phyloP scores from a whole-genome alignment of 176 grass and related monocot genomes.

The Aegilops sharonensis region DNA sequence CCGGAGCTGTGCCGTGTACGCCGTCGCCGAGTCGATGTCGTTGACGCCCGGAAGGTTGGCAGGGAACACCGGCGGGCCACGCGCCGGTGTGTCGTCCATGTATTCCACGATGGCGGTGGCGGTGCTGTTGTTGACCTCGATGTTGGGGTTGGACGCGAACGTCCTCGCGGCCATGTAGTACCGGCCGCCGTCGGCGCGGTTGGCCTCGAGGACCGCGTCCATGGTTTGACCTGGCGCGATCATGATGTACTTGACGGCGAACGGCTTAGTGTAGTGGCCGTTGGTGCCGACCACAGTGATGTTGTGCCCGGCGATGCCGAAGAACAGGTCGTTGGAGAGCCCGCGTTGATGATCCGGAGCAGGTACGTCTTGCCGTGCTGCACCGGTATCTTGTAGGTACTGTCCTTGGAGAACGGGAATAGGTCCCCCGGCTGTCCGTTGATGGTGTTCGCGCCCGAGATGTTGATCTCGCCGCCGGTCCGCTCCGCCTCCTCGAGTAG shows the following conservation, averaged over 20 bases:
- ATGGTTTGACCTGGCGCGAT: slow-evolving; percentile 37
- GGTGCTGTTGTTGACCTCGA: neutral
- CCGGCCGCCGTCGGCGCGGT: neutral
- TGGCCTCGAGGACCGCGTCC: slow-evolving; percentile 29
- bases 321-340: no score
- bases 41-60: no score
- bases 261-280: slow-evolving; percentile 37
- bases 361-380: slow-evolving; percentile 27
- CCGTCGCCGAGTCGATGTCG: no score
- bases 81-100: neutral
- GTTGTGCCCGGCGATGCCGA: no score
- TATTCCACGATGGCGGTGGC: slow-evolving; percentile 37
- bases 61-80: no score
- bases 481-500: neutral
- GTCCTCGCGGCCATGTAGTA: slow-evolving; percentile 41
- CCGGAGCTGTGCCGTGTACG: no score
- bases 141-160: accelerated
- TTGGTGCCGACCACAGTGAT: no score
- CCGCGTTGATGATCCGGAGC: no score
- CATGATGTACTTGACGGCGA: slow-evolving; percentile 24
- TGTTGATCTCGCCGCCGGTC: slow-evolving; percentile 4
- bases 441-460: slow-evolving; percentile 47
- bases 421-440: slow-evolving; percentile 46
- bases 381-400: slow-evolving; percentile 31
- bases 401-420: neutral